Evolutionary conservation across 352 stramenopile species (phyloP).

Genomic region (Globisporangium okanoganense): DNA sequence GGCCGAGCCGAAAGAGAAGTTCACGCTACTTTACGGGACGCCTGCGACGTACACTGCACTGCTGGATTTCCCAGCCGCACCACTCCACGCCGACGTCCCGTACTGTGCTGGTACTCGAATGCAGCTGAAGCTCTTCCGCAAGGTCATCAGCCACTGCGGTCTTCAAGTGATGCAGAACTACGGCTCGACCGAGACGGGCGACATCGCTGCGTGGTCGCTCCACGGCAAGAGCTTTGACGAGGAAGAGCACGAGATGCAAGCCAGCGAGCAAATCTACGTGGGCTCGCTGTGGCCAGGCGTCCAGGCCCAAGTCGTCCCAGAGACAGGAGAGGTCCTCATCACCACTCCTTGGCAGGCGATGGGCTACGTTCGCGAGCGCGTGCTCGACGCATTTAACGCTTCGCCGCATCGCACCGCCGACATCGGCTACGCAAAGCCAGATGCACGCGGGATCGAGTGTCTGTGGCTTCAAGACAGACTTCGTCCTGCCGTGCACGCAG

Average conservation of each 20-base stretch:
- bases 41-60: constrained; percentile 77
- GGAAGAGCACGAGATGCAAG: constrained; percentile 38
- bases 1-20: constrained; percentile 24
- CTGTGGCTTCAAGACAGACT: constrained; percentile 73
- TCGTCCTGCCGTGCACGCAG: constrained; percentile 32
- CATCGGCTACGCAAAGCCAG: constrained; percentile 25
- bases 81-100: constrained; percentile 59
- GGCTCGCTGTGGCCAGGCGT: constrained; percentile 72
- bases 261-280: constrained; percentile 43
- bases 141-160: constrained; percentile 52
- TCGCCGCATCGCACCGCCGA: constrained; percentile 56
- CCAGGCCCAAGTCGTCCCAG: constrained; percentile 30
- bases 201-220: constrained; percentile 70
- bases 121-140: constrained; percentile 45
- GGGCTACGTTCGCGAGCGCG: constrained; percentile 62
- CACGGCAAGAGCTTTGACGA: constrained; percentile 37
- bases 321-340: constrained; percentile 63
- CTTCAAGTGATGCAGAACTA: constrained; percentile 84
- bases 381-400: constrained; percentile 38
- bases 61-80: constrained; percentile 38
- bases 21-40: constrained; percentile 71
- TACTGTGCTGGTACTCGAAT: constrained; percentile 73
- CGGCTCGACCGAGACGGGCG: constrained; percentile 77
- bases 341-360: constrained; percentile 76
- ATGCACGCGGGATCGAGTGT: constrained; percentile 24